Evolutionary conservation across 1,139 yeast species (phyloP).

Genomic region (Taphrina populina): DNA sequence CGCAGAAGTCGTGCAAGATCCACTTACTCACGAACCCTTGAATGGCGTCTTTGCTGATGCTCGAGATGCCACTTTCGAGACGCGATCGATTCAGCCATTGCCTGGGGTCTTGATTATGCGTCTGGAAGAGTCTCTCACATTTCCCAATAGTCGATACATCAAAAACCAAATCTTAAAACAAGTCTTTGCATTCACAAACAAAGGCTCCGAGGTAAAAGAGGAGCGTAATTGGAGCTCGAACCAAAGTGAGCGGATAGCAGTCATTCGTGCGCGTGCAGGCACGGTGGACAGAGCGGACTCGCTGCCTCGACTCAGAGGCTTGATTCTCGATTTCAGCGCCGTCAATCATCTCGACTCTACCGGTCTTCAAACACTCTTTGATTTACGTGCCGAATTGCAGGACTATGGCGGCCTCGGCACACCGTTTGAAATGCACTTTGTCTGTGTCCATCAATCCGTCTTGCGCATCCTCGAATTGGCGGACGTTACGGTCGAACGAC

Average conservation of each 20-base stretch:
- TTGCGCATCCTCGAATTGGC: constrained; percentile 22
- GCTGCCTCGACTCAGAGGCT: constrained; percentile 66
- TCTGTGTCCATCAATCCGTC: constrained; percentile 17
- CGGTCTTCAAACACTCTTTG: constrained; percentile 74
- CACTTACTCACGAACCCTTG: constrained; percentile 6
- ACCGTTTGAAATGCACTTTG: constrained; percentile 28
- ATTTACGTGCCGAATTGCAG: constrained; percentile 69
- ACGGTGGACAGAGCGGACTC: constrained; percentile 45
- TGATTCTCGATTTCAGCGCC: constrained; percentile 78
- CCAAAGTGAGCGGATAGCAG: constrained; percentile 6
- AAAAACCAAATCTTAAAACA: constrained; percentile 68
- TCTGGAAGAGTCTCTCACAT: constrained; percentile 76
- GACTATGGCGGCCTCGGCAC: constrained; percentile 60
- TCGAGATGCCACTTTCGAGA: constrained; percentile 5
- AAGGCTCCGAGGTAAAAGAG: not conserved
- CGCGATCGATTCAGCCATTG: constrained; percentile 55
- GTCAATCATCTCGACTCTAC: constrained; percentile 77
- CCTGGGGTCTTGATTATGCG: constrained; percentile 87
- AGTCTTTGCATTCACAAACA: constrained; percentile 48
- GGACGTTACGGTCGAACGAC: constrained; percentile 23
- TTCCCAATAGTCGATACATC: constrained; percentile 76
- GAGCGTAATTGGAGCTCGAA: constrained; percentile 18
- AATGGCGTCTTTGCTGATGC: constrained; percentile 22
- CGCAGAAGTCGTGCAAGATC: constrained; percentile 25
- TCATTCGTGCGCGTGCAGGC: constrained; percentile 20